Conservation (phyloP, 2,329 filamentous ascomycete genomes). For the Fusarium ramigenum region DNA sequence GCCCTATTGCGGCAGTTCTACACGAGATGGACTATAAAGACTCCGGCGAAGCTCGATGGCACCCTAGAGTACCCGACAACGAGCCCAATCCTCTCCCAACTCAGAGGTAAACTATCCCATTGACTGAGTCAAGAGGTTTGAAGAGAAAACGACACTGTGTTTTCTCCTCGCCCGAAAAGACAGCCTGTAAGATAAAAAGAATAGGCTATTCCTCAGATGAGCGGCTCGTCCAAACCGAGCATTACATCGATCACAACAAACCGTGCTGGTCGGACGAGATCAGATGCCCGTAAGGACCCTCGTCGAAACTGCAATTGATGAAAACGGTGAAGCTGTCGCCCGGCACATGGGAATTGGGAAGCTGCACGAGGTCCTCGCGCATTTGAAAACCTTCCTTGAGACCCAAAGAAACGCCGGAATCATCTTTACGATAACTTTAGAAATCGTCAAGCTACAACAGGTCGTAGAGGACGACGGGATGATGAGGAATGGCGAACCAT, state of each 20-base stretch:
- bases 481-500: rapidly evolving
- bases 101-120: neutral
- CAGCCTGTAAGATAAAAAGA: neutral
- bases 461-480: neutral
- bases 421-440: too few relatives aligned
- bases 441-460: too few relatives aligned
- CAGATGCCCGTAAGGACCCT: neutral
- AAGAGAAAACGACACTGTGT: neutral
- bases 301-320: too few relatives aligned
- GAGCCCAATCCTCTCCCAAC: neutral
- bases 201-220: neutral
- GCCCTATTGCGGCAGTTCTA: too few relatives aligned
- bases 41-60: too few relatives aligned
- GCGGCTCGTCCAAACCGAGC: neutral
- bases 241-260: neutral
- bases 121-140: neutral
- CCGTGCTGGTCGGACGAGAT: neutral
- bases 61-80: too few relatives aligned
- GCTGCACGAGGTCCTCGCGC: too few relatives aligned
- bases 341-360: too few relatives aligned
- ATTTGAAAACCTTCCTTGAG: too few relatives aligned
- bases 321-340: too few relatives aligned
- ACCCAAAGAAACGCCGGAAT: too few relatives aligned
- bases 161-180: neutral
- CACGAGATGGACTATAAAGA: too few relatives aligned